phyloP scores from a whole-genome alignment of 805 yeast species.

The Candida arabinofermentans region DNA sequence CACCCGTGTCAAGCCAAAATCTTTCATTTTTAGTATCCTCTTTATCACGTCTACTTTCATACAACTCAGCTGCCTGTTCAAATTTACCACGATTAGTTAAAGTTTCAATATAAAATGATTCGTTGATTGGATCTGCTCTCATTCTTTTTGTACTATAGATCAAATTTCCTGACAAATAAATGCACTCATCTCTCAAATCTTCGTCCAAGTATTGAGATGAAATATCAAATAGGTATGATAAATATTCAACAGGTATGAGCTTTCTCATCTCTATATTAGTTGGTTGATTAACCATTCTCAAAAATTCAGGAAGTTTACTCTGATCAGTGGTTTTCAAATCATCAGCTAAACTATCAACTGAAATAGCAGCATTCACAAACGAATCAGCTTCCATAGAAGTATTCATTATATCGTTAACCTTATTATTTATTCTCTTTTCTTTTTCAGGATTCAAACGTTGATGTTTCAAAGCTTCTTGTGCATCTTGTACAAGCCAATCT shows the following conservation, averaged over 20 bases:
- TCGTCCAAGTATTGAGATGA: slow-evolving; percentile 36
- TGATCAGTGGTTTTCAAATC: slow-evolving; percentile 19
- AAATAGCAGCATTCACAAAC: slow-evolving; percentile 19
- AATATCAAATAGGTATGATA: slow-evolving; percentile 36
- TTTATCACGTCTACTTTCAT: slow-evolving; percentile 31
- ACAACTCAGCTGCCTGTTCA: slow-evolving; percentile 36
- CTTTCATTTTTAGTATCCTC: slow-evolving; percentile 34
- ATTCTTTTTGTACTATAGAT: slow-evolving; percentile 39
- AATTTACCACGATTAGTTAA: slow-evolving; percentile 32
- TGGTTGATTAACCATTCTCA: slow-evolving; percentile 17
- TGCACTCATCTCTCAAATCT: slow-evolving; percentile 30
- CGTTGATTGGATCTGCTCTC: slow-evolving; percentile 48
- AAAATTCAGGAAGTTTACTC: slow-evolving; percentile 22
- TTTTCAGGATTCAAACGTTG: slow-evolving; percentile 8
- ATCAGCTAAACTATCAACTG: slow-evolving; percentile 18
- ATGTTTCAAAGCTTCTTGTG: slow-evolving; percentile 11
- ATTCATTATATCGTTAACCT: slow-evolving; percentile 13
- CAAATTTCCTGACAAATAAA: slow-evolving; percentile 39
- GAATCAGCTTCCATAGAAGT: slow-evolving; percentile 15
- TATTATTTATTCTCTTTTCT: slow-evolving; percentile 4
- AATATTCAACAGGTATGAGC: slow-evolving; percentile 32
- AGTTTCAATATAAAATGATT: slow-evolving; percentile 45
- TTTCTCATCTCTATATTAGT: slow-evolving; percentile 14
- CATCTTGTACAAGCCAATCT: slow-evolving; percentile 28
- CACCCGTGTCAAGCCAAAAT: slow-evolving; percentile 54